Conservation (phyloP, 1,284 basidiomycete genomes). For the Earliella scabrosa region DNA sequence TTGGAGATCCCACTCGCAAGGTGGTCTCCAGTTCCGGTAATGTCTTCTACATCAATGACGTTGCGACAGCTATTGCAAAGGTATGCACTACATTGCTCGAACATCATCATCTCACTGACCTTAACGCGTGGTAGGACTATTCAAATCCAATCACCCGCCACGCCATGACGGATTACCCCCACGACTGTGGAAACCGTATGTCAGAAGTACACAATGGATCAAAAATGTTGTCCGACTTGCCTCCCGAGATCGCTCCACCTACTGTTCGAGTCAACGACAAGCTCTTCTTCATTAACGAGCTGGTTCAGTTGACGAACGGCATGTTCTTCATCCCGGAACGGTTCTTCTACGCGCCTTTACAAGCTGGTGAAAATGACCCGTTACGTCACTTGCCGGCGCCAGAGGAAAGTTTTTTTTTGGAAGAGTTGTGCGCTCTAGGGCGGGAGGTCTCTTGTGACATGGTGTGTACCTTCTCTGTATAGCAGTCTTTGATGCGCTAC, state of each 20-base stretch:
- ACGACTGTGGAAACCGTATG: background rate
- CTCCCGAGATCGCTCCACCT: constrained; percentile 10
- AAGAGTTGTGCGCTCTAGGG: too few species aligned
- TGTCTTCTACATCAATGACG: constrained; percentile 11
- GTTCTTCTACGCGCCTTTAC: background rate
- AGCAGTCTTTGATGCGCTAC: too few species aligned
- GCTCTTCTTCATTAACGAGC: constrained; percentile 32
- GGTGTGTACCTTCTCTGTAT: too few species aligned
- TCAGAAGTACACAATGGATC: constrained; percentile 3
- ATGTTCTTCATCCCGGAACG: constrained; percentile 7
- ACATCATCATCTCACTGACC: too few species aligned
- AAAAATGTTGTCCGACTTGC: constrained; percentile 11
- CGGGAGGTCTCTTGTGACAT: too few species aligned
- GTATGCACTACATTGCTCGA: background rate
- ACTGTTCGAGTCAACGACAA: constrained; percentile 13
- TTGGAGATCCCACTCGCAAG: constrained; percentile 6
- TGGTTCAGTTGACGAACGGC: constrained; percentile 9
- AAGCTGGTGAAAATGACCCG: too few species aligned
- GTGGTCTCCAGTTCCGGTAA: constrained; percentile 2
- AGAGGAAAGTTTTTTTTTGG: too few species aligned
- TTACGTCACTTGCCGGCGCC: too few species aligned
- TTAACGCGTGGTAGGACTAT: constrained; percentile 18
- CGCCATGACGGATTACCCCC: background rate
- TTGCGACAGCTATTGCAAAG: background rate
- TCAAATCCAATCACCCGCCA: background rate